A percentile compares a stretch with the other conserved stretches of the same genome.
phyloP scores from a whole-genome alignment of 352 stramenopile genomes.

The Globisporangium spinosum region DNA sequence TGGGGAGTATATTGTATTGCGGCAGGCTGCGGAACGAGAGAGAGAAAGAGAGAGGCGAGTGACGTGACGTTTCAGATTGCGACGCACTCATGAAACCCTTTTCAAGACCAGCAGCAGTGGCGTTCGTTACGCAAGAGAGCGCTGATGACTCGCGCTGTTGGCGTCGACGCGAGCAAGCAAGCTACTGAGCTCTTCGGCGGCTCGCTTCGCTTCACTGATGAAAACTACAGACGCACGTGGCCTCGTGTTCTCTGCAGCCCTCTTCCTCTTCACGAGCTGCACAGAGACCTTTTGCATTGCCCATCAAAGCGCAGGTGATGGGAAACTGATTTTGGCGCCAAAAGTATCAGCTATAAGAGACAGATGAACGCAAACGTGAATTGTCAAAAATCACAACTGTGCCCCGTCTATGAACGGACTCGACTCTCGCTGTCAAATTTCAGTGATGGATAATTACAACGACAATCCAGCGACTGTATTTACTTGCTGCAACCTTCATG shows the following conservation, averaged over 20 bases:
- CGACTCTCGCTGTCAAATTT: too few relatives aligned
- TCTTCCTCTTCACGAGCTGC: too few relatives aligned
- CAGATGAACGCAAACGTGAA: background rate
- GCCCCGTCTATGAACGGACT: too few relatives aligned
- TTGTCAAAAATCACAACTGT: too few relatives aligned
- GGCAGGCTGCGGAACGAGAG: background rate
- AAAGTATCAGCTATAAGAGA: background rate
- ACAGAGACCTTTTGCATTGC: background rate
- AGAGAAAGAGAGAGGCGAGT: conserved; percentile 3
- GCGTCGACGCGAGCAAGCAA: too few relatives aligned
- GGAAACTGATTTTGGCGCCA: background rate
- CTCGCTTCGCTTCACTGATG: background rate
- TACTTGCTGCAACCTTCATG: too few relatives aligned
- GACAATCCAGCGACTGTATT: too few relatives aligned
- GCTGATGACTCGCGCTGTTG: background rate
- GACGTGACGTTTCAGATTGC: conserved; percentile 5
- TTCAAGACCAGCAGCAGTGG: background rate
- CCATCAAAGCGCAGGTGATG: background rate
- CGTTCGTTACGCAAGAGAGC: background rate
- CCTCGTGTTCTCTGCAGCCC: too few relatives aligned
- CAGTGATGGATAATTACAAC: too few relatives aligned
- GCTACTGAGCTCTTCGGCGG: background rate
- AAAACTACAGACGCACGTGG: too few relatives aligned
- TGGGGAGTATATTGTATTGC: too few relatives aligned
- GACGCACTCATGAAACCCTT: conserved; percentile 6